phyloP scores from a whole-genome alignment of 441 rosid species.

The Hura crepitans region DNA sequence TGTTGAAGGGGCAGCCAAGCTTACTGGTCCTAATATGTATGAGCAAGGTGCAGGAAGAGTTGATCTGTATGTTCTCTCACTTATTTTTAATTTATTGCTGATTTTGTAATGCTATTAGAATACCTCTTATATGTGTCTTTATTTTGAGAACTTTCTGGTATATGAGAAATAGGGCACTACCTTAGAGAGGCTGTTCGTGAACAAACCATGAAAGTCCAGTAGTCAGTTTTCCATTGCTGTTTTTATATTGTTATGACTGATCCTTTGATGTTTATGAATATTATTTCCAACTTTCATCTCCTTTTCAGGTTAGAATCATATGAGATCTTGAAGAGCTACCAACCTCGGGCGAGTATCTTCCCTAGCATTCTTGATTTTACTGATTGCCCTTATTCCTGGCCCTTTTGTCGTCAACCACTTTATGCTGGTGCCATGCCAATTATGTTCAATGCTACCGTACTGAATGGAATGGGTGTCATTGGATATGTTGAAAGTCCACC shows the following conservation, averaged over 20 bases:
- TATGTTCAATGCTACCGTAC: constrained; percentile 79
- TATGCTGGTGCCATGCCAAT: constrained; percentile 98
- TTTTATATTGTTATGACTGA: neutral
- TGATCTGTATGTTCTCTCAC: constrained; percentile 61
- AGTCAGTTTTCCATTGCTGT: neutral
- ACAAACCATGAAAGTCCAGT: neutral
- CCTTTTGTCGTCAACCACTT: constrained; percentile 93
- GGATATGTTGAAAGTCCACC: constrained; percentile 82
- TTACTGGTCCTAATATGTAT: constrained; percentile 88
- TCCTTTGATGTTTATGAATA: neutral
- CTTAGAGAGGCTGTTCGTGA: neutral
- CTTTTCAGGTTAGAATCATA: constrained; percentile 91
- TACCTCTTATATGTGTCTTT: constrained; percentile 6
- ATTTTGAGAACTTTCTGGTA: neutral
- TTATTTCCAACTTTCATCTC: constrained; percentile 31
- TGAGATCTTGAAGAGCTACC: constrained; percentile 85
- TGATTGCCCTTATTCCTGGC: constrained; percentile 98
- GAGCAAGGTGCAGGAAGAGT: constrained; percentile 99
- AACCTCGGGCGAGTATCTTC: constrained; percentile 91
- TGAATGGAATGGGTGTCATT: constrained; percentile 95
- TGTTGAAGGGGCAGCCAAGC: constrained; percentile 98
- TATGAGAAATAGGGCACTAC: neutral
- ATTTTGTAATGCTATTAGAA: neutral
- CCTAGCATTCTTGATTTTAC: constrained; percentile 78
- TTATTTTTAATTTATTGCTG: constrained; percentile 10